Conservation (phyloP, 495 filamentous ascomycete genomes). For the Tuber magnatum region DNA sequence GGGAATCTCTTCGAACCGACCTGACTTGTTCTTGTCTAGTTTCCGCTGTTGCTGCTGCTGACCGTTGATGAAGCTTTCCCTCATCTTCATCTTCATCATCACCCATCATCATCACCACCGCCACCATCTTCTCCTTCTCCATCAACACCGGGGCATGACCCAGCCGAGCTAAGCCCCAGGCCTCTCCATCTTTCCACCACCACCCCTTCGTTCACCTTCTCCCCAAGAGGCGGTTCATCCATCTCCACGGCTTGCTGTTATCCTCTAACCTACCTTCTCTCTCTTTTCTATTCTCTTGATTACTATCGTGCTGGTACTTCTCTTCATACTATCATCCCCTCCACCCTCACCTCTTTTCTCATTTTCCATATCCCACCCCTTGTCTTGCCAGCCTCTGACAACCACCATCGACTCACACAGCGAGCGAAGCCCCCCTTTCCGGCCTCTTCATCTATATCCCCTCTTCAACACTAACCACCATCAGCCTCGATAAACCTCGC, state of each 20-base stretch:
- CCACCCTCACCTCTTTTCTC: neutral
- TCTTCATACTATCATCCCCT: neutral
- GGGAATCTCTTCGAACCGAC: slow-evolving; percentile 23
- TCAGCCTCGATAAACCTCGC: slow-evolving; percentile 42
- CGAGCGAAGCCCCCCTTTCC: slow-evolving; percentile 41
- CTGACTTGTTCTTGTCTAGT: neutral
- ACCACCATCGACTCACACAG: slow-evolving; percentile 28
- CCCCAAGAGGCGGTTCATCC: slow-evolving; percentile 15
- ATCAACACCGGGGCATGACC: slow-evolving; percentile 5
- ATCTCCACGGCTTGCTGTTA: slow-evolving; percentile 11
- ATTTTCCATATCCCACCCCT: slow-evolving; percentile 6
- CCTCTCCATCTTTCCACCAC: slow-evolving; percentile 17
- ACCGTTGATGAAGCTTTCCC: slow-evolving; percentile 20
- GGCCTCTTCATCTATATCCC: slow-evolving; percentile 29
- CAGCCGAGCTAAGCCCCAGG: slow-evolving; percentile 15
- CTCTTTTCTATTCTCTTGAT: slow-evolving; percentile 14
- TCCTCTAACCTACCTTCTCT: slow-evolving; percentile 13
- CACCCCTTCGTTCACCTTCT: slow-evolving; percentile 4
- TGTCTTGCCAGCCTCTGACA: slow-evolving; percentile 34
- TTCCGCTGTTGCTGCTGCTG: slow-evolving; percentile 19
- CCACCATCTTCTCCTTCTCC: slow-evolving; percentile 14
- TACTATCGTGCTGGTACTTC: neutral
- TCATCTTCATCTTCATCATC: slow-evolving; percentile 43
- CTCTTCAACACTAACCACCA: slow-evolving; percentile 44
- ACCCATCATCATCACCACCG: slow-evolving; percentile 42